Base-by-base conservation (phyloP, 2,329 filamentous ascomycete species). In the Corinectria fuckeliana region DNA sequence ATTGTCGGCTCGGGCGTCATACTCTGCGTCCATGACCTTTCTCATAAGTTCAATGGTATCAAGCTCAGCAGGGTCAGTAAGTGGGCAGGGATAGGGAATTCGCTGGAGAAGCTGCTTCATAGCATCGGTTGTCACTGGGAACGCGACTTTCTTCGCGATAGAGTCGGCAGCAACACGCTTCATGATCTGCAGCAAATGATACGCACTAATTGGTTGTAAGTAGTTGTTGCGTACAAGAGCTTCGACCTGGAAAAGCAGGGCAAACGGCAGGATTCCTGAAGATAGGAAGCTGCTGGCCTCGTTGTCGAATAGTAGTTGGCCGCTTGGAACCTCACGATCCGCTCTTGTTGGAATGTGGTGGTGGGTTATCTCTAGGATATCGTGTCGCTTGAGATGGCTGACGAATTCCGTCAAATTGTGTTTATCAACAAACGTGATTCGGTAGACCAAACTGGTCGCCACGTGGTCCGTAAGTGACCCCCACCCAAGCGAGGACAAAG, bases 211-310 rank as follows among this genome's bases (percentile, higher is more conserved):
- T 0, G 90, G 89, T 11, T 85, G 77, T 1, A 92, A 77, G 54
- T 83, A 86, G 20, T 84, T 85, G 64, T 90, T 90, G 66, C 82
- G 79, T 0, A 87, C 85, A 5, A 93, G 74, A 14, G 81, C 82
- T 50, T 89, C 82, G 5, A 91, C 75, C 64, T 91, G 88, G 66
- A 87, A 90, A 5, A 85, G 77, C 1, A 88, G 68, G 0, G 75
- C 71, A 62, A 87, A 91, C 1, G 5, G 84, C 75, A 56, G 32
- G 18, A 9, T 57, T 4, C 51, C 50, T 0, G 50, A 25, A 2
- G 30, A 16, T 2, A 85, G 65, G 2, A 62, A 51, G 3, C 28
- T 50, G 44, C 64, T 57, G 23, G 59, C 32, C 42, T 21, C 72
- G 54, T 44, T 61, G 1, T 55, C 34, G 6, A 72, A 71, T 1